Evolutionary conservation across 2,329 filamentous ascomycete genomes (phyloP).

Genomic region (Exserohilum rostratum): DNA sequence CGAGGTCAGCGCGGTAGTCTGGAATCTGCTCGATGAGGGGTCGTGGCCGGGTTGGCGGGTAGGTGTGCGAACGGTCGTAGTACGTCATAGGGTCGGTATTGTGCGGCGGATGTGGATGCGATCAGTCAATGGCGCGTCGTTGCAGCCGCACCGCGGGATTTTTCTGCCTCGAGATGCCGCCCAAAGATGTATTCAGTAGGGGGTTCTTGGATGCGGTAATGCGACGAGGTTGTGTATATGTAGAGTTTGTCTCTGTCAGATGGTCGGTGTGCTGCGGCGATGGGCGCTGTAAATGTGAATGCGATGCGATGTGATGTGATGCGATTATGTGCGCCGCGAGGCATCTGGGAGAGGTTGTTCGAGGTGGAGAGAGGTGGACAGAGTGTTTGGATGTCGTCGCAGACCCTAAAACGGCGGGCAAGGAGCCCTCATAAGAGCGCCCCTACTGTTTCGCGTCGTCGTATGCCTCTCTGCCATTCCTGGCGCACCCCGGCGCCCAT

Average conservation of each 20-base stretch:
- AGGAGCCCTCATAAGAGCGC: constrained; percentile 4
- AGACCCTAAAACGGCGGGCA: neutral
- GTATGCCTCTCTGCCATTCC: constrained; percentile 3
- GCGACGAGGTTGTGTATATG: neutral
- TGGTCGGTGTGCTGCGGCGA: too few species aligned
- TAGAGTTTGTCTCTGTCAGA: neutral
- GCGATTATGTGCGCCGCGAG: too few species aligned
- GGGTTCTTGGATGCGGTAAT: too few species aligned
- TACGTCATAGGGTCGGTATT: constrained; percentile 31
- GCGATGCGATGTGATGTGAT: neutral
- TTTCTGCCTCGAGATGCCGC: neutral
- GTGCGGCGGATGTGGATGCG: neutral
- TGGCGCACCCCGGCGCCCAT: constrained; percentile 9
- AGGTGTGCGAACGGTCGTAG: constrained; percentile 23
- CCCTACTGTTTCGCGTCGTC: constrained; percentile 13
- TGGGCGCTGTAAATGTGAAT: too few species aligned
- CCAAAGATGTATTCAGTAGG: too few species aligned
- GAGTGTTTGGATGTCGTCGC: neutral
- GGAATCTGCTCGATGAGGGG: constrained; percentile 43
- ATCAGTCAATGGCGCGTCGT: neutral
- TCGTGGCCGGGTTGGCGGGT: constrained; percentile 21
- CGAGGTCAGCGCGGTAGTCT: constrained; percentile 32
- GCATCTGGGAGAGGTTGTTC: too few species aligned
- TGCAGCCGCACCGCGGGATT: neutral
- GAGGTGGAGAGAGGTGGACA: neutral